Conservation (phyloP, 2,329 filamentous ascomycete species). For the Cadophora sp. region DNA sequence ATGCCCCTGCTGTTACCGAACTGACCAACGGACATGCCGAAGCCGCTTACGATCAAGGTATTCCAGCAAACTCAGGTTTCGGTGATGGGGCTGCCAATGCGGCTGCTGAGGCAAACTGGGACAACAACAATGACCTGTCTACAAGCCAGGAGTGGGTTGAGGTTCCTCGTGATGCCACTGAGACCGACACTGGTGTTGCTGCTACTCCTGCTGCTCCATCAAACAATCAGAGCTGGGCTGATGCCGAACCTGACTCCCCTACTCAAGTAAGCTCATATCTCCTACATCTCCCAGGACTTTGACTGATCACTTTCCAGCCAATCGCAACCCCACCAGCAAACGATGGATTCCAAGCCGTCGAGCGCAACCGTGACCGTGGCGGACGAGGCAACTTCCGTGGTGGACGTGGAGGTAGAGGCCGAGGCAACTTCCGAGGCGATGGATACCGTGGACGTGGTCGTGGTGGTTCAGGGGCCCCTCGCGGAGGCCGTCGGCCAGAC, state of each 20-base stretch:
- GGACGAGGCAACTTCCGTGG: constrained; percentile 55
- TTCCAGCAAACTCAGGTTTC: constrained; percentile 58
- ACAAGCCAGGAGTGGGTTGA: constrained; percentile 50
- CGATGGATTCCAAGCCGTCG: constrained; percentile 78
- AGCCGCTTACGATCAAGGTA: constrained; percentile 44
- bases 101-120: constrained; percentile 72
- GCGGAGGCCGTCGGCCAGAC: constrained; percentile 36
- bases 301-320: constrained; percentile 34
- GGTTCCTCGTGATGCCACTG: constrained; percentile 76
- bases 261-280: constrained; percentile 48
- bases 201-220: constrained; percentile 61
- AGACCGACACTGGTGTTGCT: constrained; percentile 72
- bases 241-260: constrained; percentile 70
- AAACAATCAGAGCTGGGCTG: constrained; percentile 78
- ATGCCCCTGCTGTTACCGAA: constrained; percentile 50
- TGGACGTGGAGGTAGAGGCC: constrained; percentile 52
- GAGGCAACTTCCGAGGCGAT: constrained; percentile 47
- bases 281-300: not conserved
- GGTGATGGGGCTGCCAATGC: constrained; percentile 61
- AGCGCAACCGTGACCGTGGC: constrained; percentile 58
- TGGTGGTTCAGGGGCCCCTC: constrained; percentile 34
- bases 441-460: constrained; percentile 47
- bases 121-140: constrained; percentile 48
- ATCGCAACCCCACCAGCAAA: constrained; percentile 48
- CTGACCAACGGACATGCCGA: constrained; percentile 55